Base-by-base conservation (phyloP, 306 rosid species). In the Sechiopsis laciniata region DNA sequence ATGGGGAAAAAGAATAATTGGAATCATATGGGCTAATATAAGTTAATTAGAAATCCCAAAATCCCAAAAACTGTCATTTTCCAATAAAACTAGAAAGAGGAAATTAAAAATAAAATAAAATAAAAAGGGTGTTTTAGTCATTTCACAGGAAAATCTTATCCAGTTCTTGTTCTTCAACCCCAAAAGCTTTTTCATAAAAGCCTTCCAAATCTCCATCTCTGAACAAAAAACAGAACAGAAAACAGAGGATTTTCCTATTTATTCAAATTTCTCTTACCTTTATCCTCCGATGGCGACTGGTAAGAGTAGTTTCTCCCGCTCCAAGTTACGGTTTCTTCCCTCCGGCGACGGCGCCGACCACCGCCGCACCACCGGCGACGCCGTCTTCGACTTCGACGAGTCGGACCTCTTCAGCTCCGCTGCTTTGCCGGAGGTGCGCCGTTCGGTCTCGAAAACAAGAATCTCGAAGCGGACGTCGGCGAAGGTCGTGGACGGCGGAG, bases 381-480 rank as follows among this genome's bases (percentile, higher is more conserved):
- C 91, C 10, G 68, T 79, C 24, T 88, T 87, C 80, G 97, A 92
- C 51, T 80, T 92, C 76, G 85, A 90, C 70, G 97, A 92, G 69
- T 85, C 96, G 1, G 96, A 92, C 37, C 79, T 92, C 67, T 92
- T 77, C 87, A 85, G 75, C 84, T 85, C 86, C n/a, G 78, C 56
- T 11, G 77, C 48, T 6, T 40, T 9, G 46, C 8, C 46, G 46
- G 46, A 40, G 46, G 46, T 40, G 46, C 46, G 46, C 9, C 46
- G 46, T 40, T 40, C 46, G 75, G 35, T 63, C 9, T 51, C 76
- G 12, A 16, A 70, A 15, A 66, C 87, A 2, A 83, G 96, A 8
- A 55, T 79, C 40, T 74, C 85, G 8, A 82, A 71, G 16, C 85
- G 80, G 68, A 62, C 76, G 2, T 46, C 82, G 32, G 20, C 76